phyloP scores from a whole-genome alignment of 331 rosid species.

The Pyrus hybrid region DNA sequence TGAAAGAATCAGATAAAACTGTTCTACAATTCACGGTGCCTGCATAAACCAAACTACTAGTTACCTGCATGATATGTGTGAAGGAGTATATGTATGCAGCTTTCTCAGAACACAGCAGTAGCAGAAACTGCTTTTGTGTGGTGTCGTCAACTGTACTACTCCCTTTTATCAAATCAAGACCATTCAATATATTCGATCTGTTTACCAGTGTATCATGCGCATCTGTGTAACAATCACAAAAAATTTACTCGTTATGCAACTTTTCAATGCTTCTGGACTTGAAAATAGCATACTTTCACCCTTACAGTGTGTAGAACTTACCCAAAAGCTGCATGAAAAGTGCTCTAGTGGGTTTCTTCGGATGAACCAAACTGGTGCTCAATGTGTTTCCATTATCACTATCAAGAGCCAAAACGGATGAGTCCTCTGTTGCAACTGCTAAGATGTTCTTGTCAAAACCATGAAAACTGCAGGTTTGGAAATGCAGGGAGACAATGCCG shows the following conservation, averaged over 20 bases:
- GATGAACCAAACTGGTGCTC: conserved; percentile 45
- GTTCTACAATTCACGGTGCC: neutral
- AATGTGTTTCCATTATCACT: conserved; percentile 58
- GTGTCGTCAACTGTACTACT: conserved; percentile 24
- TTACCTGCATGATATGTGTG: conserved; percentile 63
- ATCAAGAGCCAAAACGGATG: conserved; percentile 66
- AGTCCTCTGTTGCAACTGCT: conserved; percentile 65
- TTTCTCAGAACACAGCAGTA: conserved; percentile 79
- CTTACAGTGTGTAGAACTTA: conserved; percentile 21
- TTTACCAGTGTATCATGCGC: conserved; percentile 29
- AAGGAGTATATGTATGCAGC: conserved; percentile 76
- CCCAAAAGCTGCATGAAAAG: conserved; percentile 72
- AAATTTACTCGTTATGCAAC: neutral
- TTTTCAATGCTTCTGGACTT: conserved; percentile 14
- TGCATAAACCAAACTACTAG: neutral
- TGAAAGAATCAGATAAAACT: conserved; percentile 7
- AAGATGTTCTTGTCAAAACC: conserved; percentile 72
- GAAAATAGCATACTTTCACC: conserved; percentile 1
- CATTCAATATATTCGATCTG: conserved; percentile 25
- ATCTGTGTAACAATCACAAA: conserved; percentile 26
- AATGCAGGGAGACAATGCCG: conserved; percentile 65
- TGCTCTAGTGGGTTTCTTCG: conserved; percentile 84
- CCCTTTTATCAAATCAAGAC: conserved; percentile 29
- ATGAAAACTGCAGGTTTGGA: conserved; percentile 49
- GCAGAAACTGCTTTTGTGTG: conserved; percentile 40